phyloP scores from a whole-genome alignment of 768 basidiomycete species.

The Calocera viscosa region DNA sequence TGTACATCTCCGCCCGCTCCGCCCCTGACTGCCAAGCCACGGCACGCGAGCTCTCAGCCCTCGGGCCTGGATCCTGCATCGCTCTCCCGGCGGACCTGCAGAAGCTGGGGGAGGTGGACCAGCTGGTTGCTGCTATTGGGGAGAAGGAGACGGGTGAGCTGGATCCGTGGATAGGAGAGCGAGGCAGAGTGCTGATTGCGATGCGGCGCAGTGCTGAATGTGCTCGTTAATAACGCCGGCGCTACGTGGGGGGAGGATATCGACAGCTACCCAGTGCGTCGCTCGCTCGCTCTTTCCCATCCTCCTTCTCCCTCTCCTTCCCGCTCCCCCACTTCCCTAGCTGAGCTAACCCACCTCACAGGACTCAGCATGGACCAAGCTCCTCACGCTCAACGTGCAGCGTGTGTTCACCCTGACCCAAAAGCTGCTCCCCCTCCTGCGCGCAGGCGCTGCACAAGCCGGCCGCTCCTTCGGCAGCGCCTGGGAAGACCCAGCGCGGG shows the following conservation, averaged over 20 bases:
- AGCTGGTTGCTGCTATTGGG: constrained; percentile 39
- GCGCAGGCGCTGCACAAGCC: constrained; percentile 33
- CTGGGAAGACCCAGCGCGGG: constrained; percentile 40
- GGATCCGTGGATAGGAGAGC: neutral
- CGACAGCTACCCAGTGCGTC: constrained; percentile 36
- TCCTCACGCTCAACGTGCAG: constrained; percentile 50
- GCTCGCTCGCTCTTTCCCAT: constrained; percentile 6
- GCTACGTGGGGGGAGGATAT: constrained; percentile 42
- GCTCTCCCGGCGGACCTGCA: constrained; percentile 44
- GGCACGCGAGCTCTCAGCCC: constrained; percentile 38
- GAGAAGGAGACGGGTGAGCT: constrained; percentile 36
- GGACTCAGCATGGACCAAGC: constrained; percentile 48
- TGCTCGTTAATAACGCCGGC: constrained; percentile 55
- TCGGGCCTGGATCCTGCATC: constrained; percentile 45
- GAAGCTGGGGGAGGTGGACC: constrained; percentile 41
- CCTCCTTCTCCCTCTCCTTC: constrained; percentile 14
- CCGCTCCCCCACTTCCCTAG: constrained; percentile 11
- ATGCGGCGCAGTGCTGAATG: constrained; percentile 31
- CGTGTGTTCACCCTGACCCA: constrained; percentile 54
- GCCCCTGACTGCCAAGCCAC: constrained; percentile 40
- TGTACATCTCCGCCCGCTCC: constrained; percentile 52
- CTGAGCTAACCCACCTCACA: constrained; percentile 24
- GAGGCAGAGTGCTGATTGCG: neutral
- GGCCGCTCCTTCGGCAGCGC: constrained; percentile 26
- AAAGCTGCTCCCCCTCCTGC: constrained; percentile 44